phyloP scores from a whole-genome alignment of 305 asterid genomes.

The Euphrasia arctica region DNA sequence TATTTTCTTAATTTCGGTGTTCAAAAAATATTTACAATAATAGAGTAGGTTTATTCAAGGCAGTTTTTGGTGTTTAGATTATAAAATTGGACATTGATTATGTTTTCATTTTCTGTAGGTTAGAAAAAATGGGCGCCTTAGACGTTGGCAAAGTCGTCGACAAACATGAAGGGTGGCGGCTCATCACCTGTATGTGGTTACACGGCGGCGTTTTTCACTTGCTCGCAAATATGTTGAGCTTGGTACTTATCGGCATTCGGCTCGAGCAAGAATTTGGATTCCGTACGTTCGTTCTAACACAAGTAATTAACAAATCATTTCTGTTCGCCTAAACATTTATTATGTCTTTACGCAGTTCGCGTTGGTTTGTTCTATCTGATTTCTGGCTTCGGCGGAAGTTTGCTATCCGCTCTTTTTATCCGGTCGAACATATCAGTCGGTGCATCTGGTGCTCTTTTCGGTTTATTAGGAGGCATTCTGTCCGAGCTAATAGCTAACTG shows the following conservation, averaged over 20 bases:
- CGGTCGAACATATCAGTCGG: constrained; percentile 52
- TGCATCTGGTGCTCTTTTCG: constrained; percentile 63
- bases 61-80: too few relatives aligned
- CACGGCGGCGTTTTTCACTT: constrained; percentile 59
- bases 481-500: constrained; percentile 58
- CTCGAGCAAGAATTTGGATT: constrained; percentile 59
- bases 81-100: too few relatives aligned
- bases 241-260: constrained; percentile 49
- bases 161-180: constrained; percentile 56
- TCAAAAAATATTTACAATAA: too few relatives aligned
- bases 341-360: constrained; percentile 32
- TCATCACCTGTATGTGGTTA: constrained; percentile 55
- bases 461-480: constrained; percentile 57
- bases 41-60: too few relatives aligned
- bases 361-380: constrained; percentile 50
- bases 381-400: constrained; percentile 59
- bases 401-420: constrained; percentile 51
- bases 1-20: too few relatives aligned
- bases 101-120: constrained; percentile 7
- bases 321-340: neutral
- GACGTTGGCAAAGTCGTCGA: constrained; percentile 46
- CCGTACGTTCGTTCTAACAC: constrained; percentile 26
- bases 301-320: too few relatives aligned
- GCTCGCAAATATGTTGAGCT: constrained; percentile 59
- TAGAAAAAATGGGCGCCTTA: constrained; percentile 55